Base-by-base conservation (phyloP, 805 yeast species). In the Metschnikowia anglica region DNA sequence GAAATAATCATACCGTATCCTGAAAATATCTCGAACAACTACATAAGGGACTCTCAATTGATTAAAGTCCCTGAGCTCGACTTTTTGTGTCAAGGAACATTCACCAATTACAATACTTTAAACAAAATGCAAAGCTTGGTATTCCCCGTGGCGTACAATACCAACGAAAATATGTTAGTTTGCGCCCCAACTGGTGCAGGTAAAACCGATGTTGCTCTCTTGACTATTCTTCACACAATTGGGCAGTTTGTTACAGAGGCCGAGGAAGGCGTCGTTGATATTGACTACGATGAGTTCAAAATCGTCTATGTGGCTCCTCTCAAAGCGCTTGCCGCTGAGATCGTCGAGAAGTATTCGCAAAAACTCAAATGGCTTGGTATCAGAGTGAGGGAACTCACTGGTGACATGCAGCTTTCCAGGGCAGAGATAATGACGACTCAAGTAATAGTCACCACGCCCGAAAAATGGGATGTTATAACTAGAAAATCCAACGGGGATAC, bases 401-500 rank as follows among this genome's bases (percentile, higher is more conserved):
- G 97, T 59, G 97, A 89, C 66, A 90, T 90, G 96, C 97, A 89
- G 58, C 65, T 89, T 40, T 85, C 95, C 0, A 79, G 81, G 49
- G 74, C 83, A 2, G 97, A 89, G 29, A 88, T 89, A 30, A 61
- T 80, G 55, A 77, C 78, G 1, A 90, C 97, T 0, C 97, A 89
- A 60, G 74, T 89, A 30, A 85, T 89, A 49, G 97, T 89, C 2
- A 90, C 97, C 0, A 89, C 97, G 0, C 97, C 97, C 0, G 97
- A 89, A 59, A 89, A 52, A 33, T 89, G 97, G 97, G 97, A 89
- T 66, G 97, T 93, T 2, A 97, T 93, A 2, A 91, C 99, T 0
- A 78, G 98, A 59, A 93, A 93, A 59, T 83, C 90, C 28, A 84
- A 76, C 52, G 97, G 97, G 39, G 54, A 51, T 40, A 51, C 49